Evolutionary conservation across 1,284 basidiomycete species (phyloP), one percentile per base, ranked within the genome.

Genomic region (Cerioporus squamosus): DNA sequence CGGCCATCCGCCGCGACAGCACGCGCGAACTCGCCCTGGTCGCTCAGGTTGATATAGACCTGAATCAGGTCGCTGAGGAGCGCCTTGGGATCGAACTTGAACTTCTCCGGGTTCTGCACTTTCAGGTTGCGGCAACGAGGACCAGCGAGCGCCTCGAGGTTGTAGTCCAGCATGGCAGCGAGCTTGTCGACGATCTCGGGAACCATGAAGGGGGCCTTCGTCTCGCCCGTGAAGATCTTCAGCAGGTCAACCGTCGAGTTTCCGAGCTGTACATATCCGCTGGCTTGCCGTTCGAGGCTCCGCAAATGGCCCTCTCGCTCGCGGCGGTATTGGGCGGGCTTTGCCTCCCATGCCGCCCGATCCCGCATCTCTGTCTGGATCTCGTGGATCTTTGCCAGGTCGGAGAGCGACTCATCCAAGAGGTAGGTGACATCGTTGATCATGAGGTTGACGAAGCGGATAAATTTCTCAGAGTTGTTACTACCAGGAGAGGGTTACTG

Each of bases 361-460:
- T 95, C 85, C 42, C 86, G 87, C 89, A 96, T 95, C 73, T 96
- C 90, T 0, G 78, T 77, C 73, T 98, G 91, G 53, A 98, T 89
- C 47, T 84, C 85, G 72, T 94, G 88, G 64, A 99, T 95, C 72
- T 96, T 93, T 6, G 87, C 81, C 50, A 99, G 81, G 68, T 96
- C 93, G 65, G 88, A 90, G 53, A 99, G 80, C 5, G 95, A 97
- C 70, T 99, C 97, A 72, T 99, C 97, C 79, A 99, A 88, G 60
- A 99, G 88, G 75, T 95, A 99, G 1, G 97, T 99, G 45, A 97
- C 95, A 70, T 99, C 97, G 82, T 98, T 98, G 82, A 99, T 98
- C 85, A 99, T 91, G 67, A 98, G 82, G 75, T 99, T 99, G 76
- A 95, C 87, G 74, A 99, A 99, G 53, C 92, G 90, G 60, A 98